These are phyloP conservation scores for Psilocybe tampanensis DNA, from an alignment of 768 basidiomycete genomes.

Conservation along the genomic window DNA sequence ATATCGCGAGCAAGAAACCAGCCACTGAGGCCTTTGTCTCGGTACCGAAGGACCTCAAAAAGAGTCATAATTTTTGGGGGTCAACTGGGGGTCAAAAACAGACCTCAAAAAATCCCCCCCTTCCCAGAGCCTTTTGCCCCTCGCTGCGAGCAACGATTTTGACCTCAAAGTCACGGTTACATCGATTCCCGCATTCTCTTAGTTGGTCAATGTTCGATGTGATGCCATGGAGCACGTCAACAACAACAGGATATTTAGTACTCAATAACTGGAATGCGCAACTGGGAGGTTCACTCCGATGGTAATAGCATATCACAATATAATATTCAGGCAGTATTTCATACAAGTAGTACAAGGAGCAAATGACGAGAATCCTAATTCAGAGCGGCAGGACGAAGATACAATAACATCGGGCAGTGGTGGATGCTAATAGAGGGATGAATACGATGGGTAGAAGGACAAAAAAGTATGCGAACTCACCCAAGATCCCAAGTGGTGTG, in stretches of 20 bases:
- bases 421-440: neutral
- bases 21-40: neutral
- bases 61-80: slow-evolving; percentile 12
- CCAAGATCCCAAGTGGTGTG: neutral
- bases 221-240: too few relatives aligned
- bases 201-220: too few relatives aligned
- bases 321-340: slow-evolving; percentile 4
- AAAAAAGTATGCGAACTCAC: neutral
- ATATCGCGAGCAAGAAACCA: neutral
- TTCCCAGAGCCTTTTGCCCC: neutral
- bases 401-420: neutral
- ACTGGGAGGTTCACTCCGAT: neutral
- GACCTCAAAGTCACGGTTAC: neutral
- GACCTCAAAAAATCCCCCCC: neutral
- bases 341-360: slow-evolving; percentile 16
- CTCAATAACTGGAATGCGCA: too few relatives aligned
- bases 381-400: neutral
- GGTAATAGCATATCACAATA: neutral
- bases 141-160: neutral
- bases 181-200: too few relatives aligned
- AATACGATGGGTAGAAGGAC: neutral
- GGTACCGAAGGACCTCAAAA: neutral
- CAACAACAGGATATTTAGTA: too few relatives aligned
- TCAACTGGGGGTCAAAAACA: neutral
- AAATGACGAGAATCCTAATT: slow-evolving; percentile 1